Evolutionary conservation across 179 eudicot species (phyloP), one percentile per base, ranked within the genome.

Genomic region (Dionaea muscipula): DNA sequence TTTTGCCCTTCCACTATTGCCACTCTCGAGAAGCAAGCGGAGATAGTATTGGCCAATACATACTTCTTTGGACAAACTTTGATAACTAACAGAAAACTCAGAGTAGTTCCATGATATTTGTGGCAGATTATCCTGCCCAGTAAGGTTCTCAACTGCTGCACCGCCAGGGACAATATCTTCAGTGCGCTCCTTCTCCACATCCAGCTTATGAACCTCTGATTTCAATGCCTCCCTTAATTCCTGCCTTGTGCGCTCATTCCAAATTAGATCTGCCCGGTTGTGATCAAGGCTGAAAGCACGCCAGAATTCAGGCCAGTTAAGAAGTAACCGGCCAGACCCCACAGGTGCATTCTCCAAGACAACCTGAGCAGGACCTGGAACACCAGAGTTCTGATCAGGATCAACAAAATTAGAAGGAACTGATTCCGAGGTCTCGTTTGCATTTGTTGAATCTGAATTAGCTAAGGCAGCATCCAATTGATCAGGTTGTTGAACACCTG

Each of bases 241-340:
- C 73, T 93, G 99, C 60, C 99, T 72, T 48, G 95, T 83, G 47
- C 99, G 90, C 68, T 93, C 99, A 73, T 93, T 93, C 99, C 99
- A 93, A 41, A 93, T 93, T 64, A 93, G 80, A 65, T 93, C 99
- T 16, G 99, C 96, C 67, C 99, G 99, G 64, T 85, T 93, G 63
- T 93, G 99, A 73, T 93, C 99, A 46, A 88, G 90, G 70, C 84
- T 75, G 61, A 93, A 93, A 43, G 94, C 97, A 53, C 97, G 85
- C 95, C 97, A 90, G 72, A 90, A 90, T 72, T 81, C 94, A 57
- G 86, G 83, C 99, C 99, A 93, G 75, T 93, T 93, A 66, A 86
- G 89, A 47, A 93, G 78, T 61, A 93, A 70, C 75, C 96, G 74
- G 43, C 99, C 99, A 39, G 95, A 93, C 48, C 99, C 99, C 22